Conservation (phyloP, 1,139 yeast genomes). For the Pneumocystis canis region DNA sequence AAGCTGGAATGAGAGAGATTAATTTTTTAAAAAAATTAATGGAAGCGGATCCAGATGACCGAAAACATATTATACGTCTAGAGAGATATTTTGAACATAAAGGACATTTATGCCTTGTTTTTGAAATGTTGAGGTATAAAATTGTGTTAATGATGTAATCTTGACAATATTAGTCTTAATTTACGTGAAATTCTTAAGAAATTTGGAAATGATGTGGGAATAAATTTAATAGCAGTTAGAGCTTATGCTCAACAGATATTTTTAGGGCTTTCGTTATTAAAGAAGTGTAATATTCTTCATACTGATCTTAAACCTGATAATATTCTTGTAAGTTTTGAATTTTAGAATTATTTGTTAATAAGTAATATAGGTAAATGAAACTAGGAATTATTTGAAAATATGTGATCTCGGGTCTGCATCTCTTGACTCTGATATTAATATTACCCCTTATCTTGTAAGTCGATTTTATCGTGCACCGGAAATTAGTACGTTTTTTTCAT, state of each 20-base stretch:
- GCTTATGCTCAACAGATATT: slow-evolving; percentile 69
- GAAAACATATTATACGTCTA: slow-evolving; percentile 56
- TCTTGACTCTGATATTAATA: slow-evolving; percentile 55
- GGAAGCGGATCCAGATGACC: slow-evolving; percentile 46
- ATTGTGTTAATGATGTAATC: not conserved
- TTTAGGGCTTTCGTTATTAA: slow-evolving; percentile 62
- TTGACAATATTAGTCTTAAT: slow-evolving; percentile 35
- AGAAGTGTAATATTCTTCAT: slow-evolving; percentile 62
- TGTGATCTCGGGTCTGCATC: slow-evolving; percentile 85
- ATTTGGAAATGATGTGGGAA: slow-evolving; percentile 58
- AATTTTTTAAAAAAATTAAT: slow-evolving; percentile 56
- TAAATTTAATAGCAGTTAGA: slow-evolving; percentile 51
- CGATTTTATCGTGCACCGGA: slow-evolving; percentile 90
- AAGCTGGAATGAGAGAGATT: slow-evolving; percentile 71
- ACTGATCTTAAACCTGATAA: slow-evolving; percentile 87
- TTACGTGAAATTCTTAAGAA: slow-evolving; percentile 71
- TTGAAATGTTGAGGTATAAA: slow-evolving; percentile 44
- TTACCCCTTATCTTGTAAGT: slow-evolving; percentile 76
- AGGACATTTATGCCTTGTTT: slow-evolving; percentile 76
- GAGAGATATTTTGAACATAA: slow-evolving; percentile 69
- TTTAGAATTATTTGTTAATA: slow-evolving; percentile 48
- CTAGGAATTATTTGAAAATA: slow-evolving; percentile 69
- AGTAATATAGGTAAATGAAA: slow-evolving; percentile 40
- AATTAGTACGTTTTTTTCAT: slow-evolving; percentile 29
- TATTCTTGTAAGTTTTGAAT: slow-evolving; percentile 30